Evolutionary conservation across 2,329 filamentous ascomycete species (phyloP).

Genomic region (Colletotrichum sp.): DNA sequence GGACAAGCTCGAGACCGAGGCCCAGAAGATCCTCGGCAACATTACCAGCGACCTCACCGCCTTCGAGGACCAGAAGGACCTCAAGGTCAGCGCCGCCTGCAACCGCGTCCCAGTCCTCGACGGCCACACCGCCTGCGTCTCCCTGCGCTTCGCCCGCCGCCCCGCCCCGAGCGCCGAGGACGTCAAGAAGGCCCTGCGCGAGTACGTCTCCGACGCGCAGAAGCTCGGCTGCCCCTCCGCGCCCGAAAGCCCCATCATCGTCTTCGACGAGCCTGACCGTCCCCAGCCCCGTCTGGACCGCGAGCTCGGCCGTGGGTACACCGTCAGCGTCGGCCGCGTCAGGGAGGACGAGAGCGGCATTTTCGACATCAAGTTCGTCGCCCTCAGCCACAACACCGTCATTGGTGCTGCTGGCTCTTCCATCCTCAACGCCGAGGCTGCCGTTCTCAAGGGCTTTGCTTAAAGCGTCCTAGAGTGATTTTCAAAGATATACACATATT

Average conservation of each 20-base stretch:
- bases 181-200: slow-evolving; percentile 79
- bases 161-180: slow-evolving; percentile 77
- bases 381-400: slow-evolving; percentile 86
- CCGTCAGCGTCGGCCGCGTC: slow-evolving; percentile 87
- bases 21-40: slow-evolving; percentile 87
- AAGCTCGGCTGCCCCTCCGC: slow-evolving; percentile 86
- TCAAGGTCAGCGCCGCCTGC: slow-evolving; percentile 86
- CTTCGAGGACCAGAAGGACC: slow-evolving; percentile 75
- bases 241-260: slow-evolving; percentile 79
- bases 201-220: slow-evolving; percentile 84
- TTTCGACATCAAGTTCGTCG: slow-evolving; percentile 95
- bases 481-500: neutral
- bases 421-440: slow-evolving; percentile 92
- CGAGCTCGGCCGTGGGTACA: slow-evolving; percentile 84
- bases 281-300: slow-evolving; percentile 92
- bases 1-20: slow-evolving; percentile 94
- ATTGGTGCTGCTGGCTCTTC: slow-evolving; percentile 96
- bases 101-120: slow-evolving; percentile 95
- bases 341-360: slow-evolving; percentile 86
- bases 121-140: slow-evolving; percentile 95
- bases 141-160: slow-evolving; percentile 78
- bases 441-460: slow-evolving; percentile 86
- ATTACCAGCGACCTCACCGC: slow-evolving; percentile 75
- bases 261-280: slow-evolving; percentile 88
- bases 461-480: slow-evolving; percentile 38